phyloP scores from a whole-genome alignment of 2,329 filamentous ascomycete species.

The Fragosphaeria purpurea region DNA sequence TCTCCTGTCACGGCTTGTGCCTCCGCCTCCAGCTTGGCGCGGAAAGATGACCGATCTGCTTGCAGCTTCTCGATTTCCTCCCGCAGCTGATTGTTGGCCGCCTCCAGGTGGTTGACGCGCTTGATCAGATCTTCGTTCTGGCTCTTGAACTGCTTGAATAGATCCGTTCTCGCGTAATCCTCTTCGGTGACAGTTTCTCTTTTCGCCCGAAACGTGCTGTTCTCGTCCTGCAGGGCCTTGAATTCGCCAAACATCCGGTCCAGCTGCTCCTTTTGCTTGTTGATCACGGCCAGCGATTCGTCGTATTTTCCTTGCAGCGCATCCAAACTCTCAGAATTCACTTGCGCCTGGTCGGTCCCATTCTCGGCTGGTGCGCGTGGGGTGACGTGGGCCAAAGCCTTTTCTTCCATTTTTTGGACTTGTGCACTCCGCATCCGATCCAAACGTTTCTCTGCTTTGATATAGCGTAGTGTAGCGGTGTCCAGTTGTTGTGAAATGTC shows the following conservation, averaged over 20 bases:
- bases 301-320: slow-evolving; percentile 68
- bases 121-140: slow-evolving; percentile 91
- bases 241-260: slow-evolving; percentile 71
- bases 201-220: slow-evolving; percentile 60
- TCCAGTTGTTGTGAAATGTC: slow-evolving; percentile 80
- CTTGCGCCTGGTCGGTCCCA: slow-evolving; percentile 39
- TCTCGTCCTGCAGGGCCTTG: slow-evolving; percentile 62
- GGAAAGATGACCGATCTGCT: slow-evolving; percentile 73
- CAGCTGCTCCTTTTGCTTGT: slow-evolving; percentile 82
- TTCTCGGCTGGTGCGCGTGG: slow-evolving; percentile 40
- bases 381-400: slow-evolving; percentile 63
- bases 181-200: slow-evolving; percentile 74
- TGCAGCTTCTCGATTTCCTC: slow-evolving; percentile 80
- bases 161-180: slow-evolving; percentile 82
- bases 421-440: slow-evolving; percentile 82
- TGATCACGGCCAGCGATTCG: slow-evolving; percentile 64
- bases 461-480: slow-evolving; percentile 78
- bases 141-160: slow-evolving; percentile 83
- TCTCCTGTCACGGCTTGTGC: slow-evolving; percentile 62
- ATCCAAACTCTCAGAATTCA: slow-evolving; percentile 42
- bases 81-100: slow-evolving; percentile 71
- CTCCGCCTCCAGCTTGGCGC: slow-evolving; percentile 72
- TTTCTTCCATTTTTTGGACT: slow-evolving; percentile 84
- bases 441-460: slow-evolving; percentile 90
- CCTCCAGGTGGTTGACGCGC: slow-evolving; percentile 83